These are phyloP conservation scores for Cadophora sp. DNA, from an alignment of 2,329 filamentous ascomycete species.

Conservation along the genomic window DNA sequence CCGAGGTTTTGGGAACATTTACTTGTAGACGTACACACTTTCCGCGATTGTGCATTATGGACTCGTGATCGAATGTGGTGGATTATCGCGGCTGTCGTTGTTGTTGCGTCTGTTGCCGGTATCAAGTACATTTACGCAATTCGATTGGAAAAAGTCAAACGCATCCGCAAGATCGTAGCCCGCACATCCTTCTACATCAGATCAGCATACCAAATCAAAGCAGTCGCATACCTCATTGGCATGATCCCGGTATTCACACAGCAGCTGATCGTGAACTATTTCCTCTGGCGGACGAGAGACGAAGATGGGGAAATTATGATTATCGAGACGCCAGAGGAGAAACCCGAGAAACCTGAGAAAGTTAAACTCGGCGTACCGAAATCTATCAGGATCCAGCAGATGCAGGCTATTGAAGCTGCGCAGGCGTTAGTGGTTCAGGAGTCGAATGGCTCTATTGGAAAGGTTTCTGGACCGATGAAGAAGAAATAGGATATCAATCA, in stretches of 20 bases:
- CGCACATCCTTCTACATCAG: not conserved
- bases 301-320: conserved; percentile 10
- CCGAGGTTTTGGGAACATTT: not conserved
- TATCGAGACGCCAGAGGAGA: not conserved
- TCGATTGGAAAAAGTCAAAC: not conserved
- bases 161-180: not conserved
- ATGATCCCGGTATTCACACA: not conserved
- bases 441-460: conserved; percentile 4
- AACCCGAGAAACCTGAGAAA: not conserved
- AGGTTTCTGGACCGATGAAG: not conserved
- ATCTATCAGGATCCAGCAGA: not conserved
- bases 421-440: not conserved
- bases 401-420: not conserved
- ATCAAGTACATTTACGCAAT: not conserved
- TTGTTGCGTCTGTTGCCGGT: not conserved
- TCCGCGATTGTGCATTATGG: not conserved
- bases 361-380: conserved; percentile 7
- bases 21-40: not conserved
- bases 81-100: not conserved
- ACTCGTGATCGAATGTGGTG: not conserved
- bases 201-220: not conserved
- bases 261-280: conserved; percentile 4
- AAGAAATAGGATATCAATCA: not conserved
- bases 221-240: not conserved
- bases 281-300: not conserved